Base-by-base conservation (phyloP, 768 basidiomycete species). In the Boletus huronensis region DNA sequence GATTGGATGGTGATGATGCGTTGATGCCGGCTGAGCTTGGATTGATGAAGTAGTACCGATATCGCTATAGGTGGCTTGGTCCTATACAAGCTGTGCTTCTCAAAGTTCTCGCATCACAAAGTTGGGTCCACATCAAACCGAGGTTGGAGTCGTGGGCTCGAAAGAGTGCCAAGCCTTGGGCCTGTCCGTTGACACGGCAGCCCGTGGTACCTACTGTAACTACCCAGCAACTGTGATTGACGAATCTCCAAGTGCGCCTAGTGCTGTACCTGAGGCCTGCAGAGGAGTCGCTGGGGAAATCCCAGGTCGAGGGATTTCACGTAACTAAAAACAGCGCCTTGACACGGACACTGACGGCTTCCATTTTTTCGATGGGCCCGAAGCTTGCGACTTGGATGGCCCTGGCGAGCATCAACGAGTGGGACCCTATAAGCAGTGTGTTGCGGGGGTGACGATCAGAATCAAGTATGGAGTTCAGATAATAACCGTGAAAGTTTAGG, bases 71-170 rank as follows among this genome's bases (percentile, higher is more conserved):
- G 50, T 48, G 47, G 40, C 54, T 49, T 43, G 17, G 14, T 34
- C 16, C 25, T 23, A 35, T 42, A 10, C 19, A 54, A 14, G 54
- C 63, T 47, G 52, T 65, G 54, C 28, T 43, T 55, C 29, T 46
- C 29, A 17, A 28, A n/a, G 17, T 17, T 11, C 51, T 21, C 39
- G 28, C 32, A 55, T 23, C 21, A 16, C 5, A n/a, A n/a, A n/a
- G 41, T 13, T 29, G 28, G n/a, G 36, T 43, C 35, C 23, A 13
- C 29, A 44, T 45, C 48, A 36, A 51, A 32, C 25, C 7, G 32
- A 25, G 36, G 31, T 29, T 41, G 44, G 42, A 32, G 35, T 38
- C 13, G 21, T 26, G 50, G 13, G 7, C 10, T 35, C 16, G 17
- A 25, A 23, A n/a, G 41, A 31, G 14, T 19, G 28, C 3, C 10